Evolutionary conservation across 192 early-diverging fungal genomes (phyloP).

Genomic region (Linnemannia elongata): DNA sequence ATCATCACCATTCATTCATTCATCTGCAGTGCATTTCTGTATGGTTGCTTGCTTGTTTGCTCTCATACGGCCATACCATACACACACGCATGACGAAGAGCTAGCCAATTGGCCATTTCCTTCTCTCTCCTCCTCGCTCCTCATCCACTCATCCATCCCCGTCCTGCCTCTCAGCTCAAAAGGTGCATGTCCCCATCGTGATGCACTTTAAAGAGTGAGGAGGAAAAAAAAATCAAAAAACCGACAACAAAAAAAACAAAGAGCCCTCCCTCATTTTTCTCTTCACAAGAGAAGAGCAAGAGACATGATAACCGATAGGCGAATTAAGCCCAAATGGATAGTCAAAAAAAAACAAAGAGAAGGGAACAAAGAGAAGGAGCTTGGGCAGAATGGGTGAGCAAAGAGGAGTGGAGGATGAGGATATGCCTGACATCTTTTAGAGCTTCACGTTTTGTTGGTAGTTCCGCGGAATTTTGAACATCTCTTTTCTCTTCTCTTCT

Average conservation of each 20-base stretch:
- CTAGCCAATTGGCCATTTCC: not conserved
- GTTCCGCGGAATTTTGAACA: slow-evolving; percentile 10
- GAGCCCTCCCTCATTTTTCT: not conserved
- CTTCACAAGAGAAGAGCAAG: not conserved
- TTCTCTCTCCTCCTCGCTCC: not conserved
- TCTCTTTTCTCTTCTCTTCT: not conserved
- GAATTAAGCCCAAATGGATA: not conserved
- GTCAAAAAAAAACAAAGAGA: not conserved
- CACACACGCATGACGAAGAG: not conserved
- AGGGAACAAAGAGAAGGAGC: no score
- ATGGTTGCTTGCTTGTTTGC: not conserved
- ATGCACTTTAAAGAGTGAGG: not conserved
- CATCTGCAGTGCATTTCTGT: slow-evolving; percentile 1
- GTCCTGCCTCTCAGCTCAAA: not conserved
- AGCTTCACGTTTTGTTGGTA: not conserved
- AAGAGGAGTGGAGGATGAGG: not conserved
- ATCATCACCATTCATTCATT: not conserved
- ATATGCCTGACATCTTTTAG: not conserved
- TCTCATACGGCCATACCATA: not conserved
- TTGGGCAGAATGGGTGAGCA: not conserved
- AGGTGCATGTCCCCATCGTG: not conserved
- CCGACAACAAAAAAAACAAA: not conserved
- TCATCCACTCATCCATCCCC: not conserved
- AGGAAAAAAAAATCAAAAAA: not conserved
- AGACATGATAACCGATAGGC: not conserved